These are phyloP conservation scores for Botryotinia calthae DNA, from an alignment of 2,329 filamentous ascomycete species.

Conservation along the genomic window DNA sequence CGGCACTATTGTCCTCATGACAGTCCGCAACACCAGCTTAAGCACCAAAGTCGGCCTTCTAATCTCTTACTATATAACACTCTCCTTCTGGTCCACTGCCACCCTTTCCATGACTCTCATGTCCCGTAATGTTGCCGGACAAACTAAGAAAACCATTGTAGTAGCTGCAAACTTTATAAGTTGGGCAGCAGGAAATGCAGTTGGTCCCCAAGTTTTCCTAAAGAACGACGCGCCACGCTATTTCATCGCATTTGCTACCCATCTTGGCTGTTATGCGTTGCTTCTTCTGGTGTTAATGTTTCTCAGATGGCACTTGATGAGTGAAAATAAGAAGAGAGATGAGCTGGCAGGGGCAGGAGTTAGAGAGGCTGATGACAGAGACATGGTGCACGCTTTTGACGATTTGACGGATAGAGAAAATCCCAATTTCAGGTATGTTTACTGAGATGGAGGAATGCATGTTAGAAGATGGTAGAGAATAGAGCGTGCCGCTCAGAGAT, in stretches of 20 bases:
- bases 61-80: constrained; percentile 71
- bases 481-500: not conserved
- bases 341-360: constrained; percentile 13
- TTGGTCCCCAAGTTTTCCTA: constrained; percentile 52
- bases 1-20: constrained; percentile 71
- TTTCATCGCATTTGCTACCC: constrained; percentile 52
- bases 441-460: not conserved
- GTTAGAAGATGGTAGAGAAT: not conserved
- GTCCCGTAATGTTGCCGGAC: constrained; percentile 55
- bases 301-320: constrained; percentile 15
- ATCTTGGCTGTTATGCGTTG: constrained; percentile 47
- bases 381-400: constrained; percentile 36
- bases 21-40: constrained; percentile 56
- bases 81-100: constrained; percentile 75
- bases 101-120: constrained; percentile 63
- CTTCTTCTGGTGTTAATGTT: constrained; percentile 25
- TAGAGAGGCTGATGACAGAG: constrained; percentile 20
- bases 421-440: constrained; percentile 31
- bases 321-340: constrained; percentile 19
- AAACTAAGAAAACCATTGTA: constrained; percentile 57
- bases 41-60: constrained; percentile 64
- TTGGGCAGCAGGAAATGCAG: constrained; percentile 57
- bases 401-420: constrained; percentile 37
- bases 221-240: constrained; percentile 51
- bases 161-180: constrained; percentile 57